Evolutionary conservation across 306 rosid species (phyloP), one percentile per base, ranked within the genome.

Genomic region (Bauhinia variegata): DNA sequence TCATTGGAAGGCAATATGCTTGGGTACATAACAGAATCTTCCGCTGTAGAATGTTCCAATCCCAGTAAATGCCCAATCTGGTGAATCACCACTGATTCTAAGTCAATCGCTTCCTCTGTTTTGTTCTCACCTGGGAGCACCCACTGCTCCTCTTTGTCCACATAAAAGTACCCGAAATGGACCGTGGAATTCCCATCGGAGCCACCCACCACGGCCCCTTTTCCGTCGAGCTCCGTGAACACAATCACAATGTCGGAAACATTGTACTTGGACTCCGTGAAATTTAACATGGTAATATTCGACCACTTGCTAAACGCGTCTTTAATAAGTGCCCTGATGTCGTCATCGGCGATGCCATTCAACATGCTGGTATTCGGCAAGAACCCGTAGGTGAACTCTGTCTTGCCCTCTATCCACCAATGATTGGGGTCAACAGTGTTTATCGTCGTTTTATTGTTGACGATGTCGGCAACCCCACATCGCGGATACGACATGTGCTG

Each of bases 11-110:
- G 13, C 47, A 41, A 41, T 41, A 41, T 41, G 12, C 4, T 3
- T 0, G 47, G 47, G n/a, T 9, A 41, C 47, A 41, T 41, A 41
- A 41, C 4, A 11, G 47, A 9, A 3, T 9, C 13, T 14, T 41
- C n/a, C 47, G 11, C 47, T 14, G 47, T 7, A 3, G 47, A 41
- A 11, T 41, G 47, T 11, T 11, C 47, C n/a, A 41, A 11, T 1
- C 47, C 47, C n/a, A 41, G 47, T 11, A 41, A 41, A 41, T 41
- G 47, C 4, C 47, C 47, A 11, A 41, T 41, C 47, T 41, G 47
- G n/a, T 41, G 82, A 61, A 78, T 60, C n/a, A 53, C 51, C 31
- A 41, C 61, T 0, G 49, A 57, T 36, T 51, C 54, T 11, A 77
- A 54, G 30, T 65, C 70, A 17, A 65, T 36, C 0, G 61, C 31